Evolutionary conservation across 371 early-diverging fungal species (phyloP).

Genomic region (Syncephalastrum sp.): DNA sequence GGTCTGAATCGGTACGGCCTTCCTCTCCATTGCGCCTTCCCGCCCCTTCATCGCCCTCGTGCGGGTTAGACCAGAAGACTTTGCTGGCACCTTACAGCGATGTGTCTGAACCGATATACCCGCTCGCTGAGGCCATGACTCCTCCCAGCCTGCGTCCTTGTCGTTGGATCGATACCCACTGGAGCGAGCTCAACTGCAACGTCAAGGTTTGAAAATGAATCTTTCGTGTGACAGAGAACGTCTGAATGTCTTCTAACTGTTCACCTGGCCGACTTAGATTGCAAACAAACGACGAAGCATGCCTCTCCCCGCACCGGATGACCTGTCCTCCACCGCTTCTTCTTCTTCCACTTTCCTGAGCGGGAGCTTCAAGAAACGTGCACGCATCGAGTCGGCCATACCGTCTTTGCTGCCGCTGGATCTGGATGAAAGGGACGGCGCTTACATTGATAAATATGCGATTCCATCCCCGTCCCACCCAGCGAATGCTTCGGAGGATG

Average conservation of each 20-base stretch:
- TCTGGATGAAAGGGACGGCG: constrained; percentile 1
- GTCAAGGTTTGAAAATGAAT: background rate
- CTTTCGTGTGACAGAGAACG: no score
- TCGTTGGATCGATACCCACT: background rate
- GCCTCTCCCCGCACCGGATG: background rate
- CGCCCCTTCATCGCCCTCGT: no score
- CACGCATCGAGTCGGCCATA: constrained; percentile 6
- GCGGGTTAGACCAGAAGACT: no score
- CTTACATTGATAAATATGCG: constrained; percentile 15
- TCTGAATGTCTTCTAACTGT: background rate
- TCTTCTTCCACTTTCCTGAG: constrained; percentile 3
- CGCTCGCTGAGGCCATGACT: constrained; percentile 15
- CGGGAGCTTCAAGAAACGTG: constrained; percentile 7
- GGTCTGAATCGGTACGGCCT: no score
- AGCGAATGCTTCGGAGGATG: constrained; percentile 3
- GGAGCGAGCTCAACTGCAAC: background rate
- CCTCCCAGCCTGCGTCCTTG: constrained; percentile 21
- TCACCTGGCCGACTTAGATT: background rate
- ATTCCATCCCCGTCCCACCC: constrained; percentile 19
- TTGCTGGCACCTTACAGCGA: no score
- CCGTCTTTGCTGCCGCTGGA: constrained; percentile 1
- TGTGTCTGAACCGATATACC: constrained; percentile 7
- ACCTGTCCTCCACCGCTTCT: background rate
- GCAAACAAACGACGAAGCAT: constrained; percentile 12
- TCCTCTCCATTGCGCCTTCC: no score